phyloP scores from a whole-genome alignment of 2,329 filamentous ascomycete species.

The Fusarium sp. region DNA sequence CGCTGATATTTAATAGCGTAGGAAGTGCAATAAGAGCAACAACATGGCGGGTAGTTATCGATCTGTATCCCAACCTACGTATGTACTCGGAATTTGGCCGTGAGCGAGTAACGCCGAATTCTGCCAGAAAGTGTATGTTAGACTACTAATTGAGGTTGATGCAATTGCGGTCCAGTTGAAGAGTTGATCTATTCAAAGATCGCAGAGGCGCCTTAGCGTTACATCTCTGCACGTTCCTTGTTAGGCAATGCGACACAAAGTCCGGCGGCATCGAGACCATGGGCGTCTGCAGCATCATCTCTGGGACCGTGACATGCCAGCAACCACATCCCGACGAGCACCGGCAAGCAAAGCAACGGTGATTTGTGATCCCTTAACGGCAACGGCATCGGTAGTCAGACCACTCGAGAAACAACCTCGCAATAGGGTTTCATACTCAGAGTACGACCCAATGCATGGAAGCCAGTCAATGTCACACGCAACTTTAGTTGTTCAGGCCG shows the following conservation, averaged over 20 bases:
- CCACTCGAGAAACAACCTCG: constrained; percentile 12
- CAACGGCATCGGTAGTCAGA: constrained; percentile 14
- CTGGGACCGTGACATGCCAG: constrained; percentile 15
- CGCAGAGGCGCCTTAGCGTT: constrained; percentile 13
- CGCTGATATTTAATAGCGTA: background rate
- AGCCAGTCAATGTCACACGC: constrained; percentile 11
- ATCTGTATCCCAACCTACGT: background rate
- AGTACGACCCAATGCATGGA: constrained; percentile 9
- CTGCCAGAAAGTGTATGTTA: constrained; percentile 2
- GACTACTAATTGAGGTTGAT: background rate
- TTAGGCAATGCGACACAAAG: constrained; percentile 28
- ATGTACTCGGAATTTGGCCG: background rate
- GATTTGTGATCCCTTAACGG: constrained; percentile 13
- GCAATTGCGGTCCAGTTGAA: background rate
- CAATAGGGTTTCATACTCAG: constrained; percentile 12
- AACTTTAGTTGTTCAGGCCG: constrained; percentile 12
- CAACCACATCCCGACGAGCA: constrained; percentile 10
- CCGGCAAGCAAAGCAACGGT: constrained; percentile 15
- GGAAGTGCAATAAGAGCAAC: background rate
- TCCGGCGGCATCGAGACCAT: constrained; percentile 42
- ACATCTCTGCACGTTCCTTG: constrained; percentile 13
- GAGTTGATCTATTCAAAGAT: constrained; percentile 25
- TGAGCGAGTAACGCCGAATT: constrained; percentile 1
- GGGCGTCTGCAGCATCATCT: constrained; percentile 31
- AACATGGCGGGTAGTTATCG: background rate